A percentile compares a stretch with the other conserved stretches of the same genome.
These are phyloP conservation scores for Paragyromitra xinjiangensis DNA, from an alignment of 495 filamentous ascomycete genomes.

Conservation along the genomic window DNA sequence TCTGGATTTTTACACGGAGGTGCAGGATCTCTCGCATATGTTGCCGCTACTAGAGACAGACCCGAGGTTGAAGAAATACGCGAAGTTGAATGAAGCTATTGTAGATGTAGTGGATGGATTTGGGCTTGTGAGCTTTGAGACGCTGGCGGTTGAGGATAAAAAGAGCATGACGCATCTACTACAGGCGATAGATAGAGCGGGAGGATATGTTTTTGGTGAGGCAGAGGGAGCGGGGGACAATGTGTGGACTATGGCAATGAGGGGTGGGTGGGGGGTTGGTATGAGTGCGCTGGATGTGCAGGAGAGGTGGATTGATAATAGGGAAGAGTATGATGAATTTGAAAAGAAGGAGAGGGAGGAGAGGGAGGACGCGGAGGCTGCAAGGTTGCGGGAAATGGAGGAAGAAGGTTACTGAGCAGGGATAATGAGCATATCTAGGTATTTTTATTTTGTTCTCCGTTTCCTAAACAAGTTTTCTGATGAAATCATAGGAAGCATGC, in stretches of 20 bases:
- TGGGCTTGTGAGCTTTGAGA: conserved; percentile 87
- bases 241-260: conserved; percentile 92
- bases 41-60: conserved; percentile 75
- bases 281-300: conserved; percentile 89
- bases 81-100: conserved; percentile 83
- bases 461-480: background rate
- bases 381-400: conserved; percentile 52
- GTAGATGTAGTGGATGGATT: conserved; percentile 87
- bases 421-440: background rate
- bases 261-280: conserved; percentile 70
- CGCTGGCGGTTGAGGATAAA: conserved; percentile 94
- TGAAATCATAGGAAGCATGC: conserved; percentile 7
- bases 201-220: conserved; percentile 90
- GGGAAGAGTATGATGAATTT: conserved; percentile 84
- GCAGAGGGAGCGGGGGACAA: conserved; percentile 92
- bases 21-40: conserved; percentile 89
- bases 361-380: conserved; percentile 60
- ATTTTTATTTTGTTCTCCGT: background rate
- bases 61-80: conserved; percentile 73
- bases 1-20: conserved; percentile 95
- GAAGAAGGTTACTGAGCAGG: conserved; percentile 40
- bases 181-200: conserved; percentile 84
- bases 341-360: conserved; percentile 78
- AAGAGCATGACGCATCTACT: conserved; percentile 92
- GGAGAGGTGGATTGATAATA: conserved; percentile 91